Evolutionary conservation across 2,329 filamentous ascomycete species (phyloP).

Genomic region (Aspergillus glaucus): DNA sequence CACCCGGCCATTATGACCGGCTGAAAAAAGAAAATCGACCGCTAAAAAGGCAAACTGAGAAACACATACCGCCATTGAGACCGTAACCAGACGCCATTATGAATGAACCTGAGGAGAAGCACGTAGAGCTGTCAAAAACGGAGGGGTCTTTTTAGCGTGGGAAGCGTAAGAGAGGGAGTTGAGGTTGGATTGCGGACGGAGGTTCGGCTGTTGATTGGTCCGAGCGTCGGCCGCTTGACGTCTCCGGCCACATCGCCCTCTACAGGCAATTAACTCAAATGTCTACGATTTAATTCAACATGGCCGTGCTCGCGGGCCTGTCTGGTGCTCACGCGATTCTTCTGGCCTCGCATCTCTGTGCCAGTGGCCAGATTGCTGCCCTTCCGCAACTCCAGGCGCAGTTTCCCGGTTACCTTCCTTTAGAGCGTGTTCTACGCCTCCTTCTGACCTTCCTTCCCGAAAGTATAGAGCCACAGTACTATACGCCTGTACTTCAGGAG

Average conservation of each 20-base stretch:
- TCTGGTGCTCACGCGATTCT: slow-evolving; percentile 53
- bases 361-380: slow-evolving; percentile 47
- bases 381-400: slow-evolving; percentile 48
- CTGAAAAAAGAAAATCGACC: neutral
- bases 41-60: neutral
- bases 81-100: slow-evolving; percentile 48
- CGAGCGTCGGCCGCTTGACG: slow-evolving; percentile 8
- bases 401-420: slow-evolving; percentile 42
- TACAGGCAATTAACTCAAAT: neutral
- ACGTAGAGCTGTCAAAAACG: slow-evolving; percentile 7
- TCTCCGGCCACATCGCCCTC: slow-evolving; percentile 22
- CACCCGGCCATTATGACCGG: slow-evolving; percentile 6
- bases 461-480: slow-evolving; percentile 46
- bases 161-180: slow-evolving; percentile 11
- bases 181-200: neutral
- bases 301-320: slow-evolving; percentile 36
- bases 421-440: slow-evolving; percentile 52
- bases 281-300: slow-evolving; percentile 13
- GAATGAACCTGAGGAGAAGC: slow-evolving; percentile 10
- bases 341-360: slow-evolving; percentile 52
- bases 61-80: slow-evolving; percentile 48
- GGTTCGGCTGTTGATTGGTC: slow-evolving; percentile 11
- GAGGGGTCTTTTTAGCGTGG: slow-evolving; percentile 6
- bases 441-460: slow-evolving; percentile 58
- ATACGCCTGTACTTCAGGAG: slow-evolving; percentile 44